Conservation (phyloP, 73 alveolate species). For the Uronychia setigera region DNA sequence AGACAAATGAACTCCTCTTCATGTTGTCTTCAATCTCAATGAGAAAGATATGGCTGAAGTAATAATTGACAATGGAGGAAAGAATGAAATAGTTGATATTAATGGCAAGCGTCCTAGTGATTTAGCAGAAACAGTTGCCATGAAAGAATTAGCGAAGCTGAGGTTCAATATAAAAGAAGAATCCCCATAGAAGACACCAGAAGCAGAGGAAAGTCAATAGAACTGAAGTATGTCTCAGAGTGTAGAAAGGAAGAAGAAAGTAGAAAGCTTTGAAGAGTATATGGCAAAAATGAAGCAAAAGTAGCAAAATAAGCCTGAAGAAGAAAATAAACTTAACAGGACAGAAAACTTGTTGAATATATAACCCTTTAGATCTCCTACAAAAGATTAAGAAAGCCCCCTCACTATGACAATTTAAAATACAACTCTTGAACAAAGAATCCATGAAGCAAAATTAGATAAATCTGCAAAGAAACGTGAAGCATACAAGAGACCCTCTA, state of each 20-base stretch:
- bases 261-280: neutral
- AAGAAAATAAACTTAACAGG: neutral
- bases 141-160: neutral
- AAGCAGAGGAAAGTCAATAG: neutral
- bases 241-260: neutral
- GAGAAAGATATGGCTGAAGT: neutral
- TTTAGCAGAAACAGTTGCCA: neutral
- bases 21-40: neutral
- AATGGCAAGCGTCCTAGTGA: constrained; percentile 1
- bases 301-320: neutral
- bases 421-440: no score
- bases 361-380: no score
- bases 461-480: no score
- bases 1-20: neutral
- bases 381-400: neutral
- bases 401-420: no score
- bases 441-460: no score
- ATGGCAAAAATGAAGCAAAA: neutral
- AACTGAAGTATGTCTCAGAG: neutral
- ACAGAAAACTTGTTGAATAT: no score
- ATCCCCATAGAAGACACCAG: no score
- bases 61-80: neutral
- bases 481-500: no score
- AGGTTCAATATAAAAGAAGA: no score
- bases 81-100: neutral